Evolutionary conservation across 805 yeast genomes (phyloP).

Genomic region (Ogataea pilisensis): DNA sequence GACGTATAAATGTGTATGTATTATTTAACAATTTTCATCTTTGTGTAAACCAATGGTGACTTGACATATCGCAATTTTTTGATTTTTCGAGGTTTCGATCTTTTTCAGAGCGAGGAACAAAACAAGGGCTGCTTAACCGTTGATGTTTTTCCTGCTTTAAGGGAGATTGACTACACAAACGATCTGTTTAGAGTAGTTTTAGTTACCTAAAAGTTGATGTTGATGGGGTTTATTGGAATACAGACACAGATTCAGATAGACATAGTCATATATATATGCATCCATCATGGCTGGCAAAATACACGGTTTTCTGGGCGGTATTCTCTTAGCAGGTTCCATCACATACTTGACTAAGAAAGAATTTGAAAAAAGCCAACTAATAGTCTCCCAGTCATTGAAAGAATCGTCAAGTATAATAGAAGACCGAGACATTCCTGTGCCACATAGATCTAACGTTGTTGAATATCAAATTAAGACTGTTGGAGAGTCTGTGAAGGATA

Average conservation of each 20-base stretch:
- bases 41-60: too few species aligned
- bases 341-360: constrained; percentile 60
- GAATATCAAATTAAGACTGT: constrained; percentile 44
- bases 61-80: not conserved
- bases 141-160: too few species aligned
- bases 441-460: constrained; percentile 40
- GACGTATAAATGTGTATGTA: too few species aligned
- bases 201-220: too few species aligned
- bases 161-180: too few species aligned
- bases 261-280: not conserved
- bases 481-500: constrained; percentile 63
- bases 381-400: constrained; percentile 43
- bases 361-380: constrained; percentile 43
- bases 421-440: constrained; percentile 47
- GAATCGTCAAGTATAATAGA: constrained; percentile 48
- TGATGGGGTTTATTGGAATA: too few species aligned
- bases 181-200: too few species aligned
- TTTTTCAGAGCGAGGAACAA: too few species aligned
- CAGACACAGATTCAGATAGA: not conserved
- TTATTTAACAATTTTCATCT: too few species aligned
- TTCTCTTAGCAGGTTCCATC: constrained; percentile 56
- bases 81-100: not conserved
- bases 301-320: constrained; percentile 57
- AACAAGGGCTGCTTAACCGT: not conserved
- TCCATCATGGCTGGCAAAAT: constrained; percentile 39